Conservation (phyloP, 345 rosid genomes). For the Moringa oleifera region DNA sequence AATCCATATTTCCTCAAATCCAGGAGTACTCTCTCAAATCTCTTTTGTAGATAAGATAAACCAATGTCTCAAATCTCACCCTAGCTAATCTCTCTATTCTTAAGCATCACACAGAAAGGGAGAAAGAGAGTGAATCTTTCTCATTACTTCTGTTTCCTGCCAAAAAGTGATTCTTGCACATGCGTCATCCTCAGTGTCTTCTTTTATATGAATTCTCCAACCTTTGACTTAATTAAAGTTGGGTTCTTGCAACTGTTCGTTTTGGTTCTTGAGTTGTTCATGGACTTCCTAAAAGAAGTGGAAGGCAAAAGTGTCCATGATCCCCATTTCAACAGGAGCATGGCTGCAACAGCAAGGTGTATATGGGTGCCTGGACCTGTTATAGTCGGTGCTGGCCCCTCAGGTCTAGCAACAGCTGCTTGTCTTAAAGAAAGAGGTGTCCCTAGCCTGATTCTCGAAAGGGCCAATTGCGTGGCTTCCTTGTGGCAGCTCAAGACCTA, state of each 20-base stretch:
- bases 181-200: constrained; percentile 1
- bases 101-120: not conserved
- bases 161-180: constrained; percentile 2
- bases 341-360: constrained; percentile 18
- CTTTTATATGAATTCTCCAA: not conserved
- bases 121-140: not conserved
- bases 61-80: constrained; percentile 16
- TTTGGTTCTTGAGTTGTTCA: constrained; percentile 7
- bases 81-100: constrained; percentile 3
- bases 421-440: constrained; percentile 57
- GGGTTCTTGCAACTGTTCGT: not conserved
- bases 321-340: constrained; percentile 19
- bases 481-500: constrained; percentile 79
- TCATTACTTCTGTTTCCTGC: not conserved
- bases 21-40: constrained; percentile 11
- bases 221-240: not conserved
- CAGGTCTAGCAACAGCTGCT: constrained; percentile 70
- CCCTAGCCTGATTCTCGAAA: constrained; percentile 62
- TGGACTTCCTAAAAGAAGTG: constrained; percentile 44
- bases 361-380: constrained; percentile 44
- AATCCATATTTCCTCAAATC: constrained; percentile 18
- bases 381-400: constrained; percentile 85
- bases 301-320: constrained; percentile 52
- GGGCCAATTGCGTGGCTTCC: constrained; percentile 60
- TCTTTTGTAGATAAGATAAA: constrained; percentile 22